Percentiles rank a stretch among this genome's conserved stretches.
These are phyloP conservation scores for Talaromyces amestolkiae DNA, from an alignment of 2,329 filamentous ascomycete species.

Conservation along the genomic window DNA sequence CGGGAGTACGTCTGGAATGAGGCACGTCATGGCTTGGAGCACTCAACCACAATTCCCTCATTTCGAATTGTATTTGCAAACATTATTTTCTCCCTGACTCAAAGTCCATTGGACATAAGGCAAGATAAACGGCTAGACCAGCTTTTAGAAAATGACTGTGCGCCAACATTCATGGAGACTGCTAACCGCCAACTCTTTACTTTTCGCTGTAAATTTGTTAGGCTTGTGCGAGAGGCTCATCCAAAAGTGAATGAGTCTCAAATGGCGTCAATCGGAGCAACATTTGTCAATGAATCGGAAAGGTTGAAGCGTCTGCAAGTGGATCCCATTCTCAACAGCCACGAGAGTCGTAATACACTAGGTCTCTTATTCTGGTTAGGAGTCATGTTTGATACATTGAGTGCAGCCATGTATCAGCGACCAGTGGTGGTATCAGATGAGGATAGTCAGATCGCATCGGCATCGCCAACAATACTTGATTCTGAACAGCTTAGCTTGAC, in stretches of 20 bases:
- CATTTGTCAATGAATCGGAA: constrained; percentile 10
- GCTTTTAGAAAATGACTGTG: constrained; percentile 26
- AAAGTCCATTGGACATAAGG: constrained; percentile 35
- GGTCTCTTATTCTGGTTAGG: constrained; percentile 58
- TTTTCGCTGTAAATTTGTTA: constrained; percentile 26
- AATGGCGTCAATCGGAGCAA: neutral
- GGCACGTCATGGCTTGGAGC: constrained; percentile 39
- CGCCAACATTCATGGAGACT: constrained; percentile 41
- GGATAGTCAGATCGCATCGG: constrained; percentile 40
- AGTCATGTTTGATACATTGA: constrained; percentile 59
- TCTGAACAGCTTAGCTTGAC: constrained; percentile 17
- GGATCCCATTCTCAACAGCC: constrained; percentile 26
- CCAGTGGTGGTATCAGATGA: constrained; percentile 48
- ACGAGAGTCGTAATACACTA: constrained; percentile 47
- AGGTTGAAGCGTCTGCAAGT: constrained; percentile 5
- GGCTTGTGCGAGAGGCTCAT: constrained; percentile 20
- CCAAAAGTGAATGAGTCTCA: neutral
- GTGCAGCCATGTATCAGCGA: constrained; percentile 53
- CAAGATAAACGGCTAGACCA: constrained; percentile 20
- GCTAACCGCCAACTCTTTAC: constrained; percentile 41
- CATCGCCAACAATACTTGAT: constrained; percentile 3
- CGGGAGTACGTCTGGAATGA: constrained; percentile 45
- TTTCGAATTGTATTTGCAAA: constrained; percentile 47
- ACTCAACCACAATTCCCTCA: constrained; percentile 42
- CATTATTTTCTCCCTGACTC: constrained; percentile 48